These are phyloP conservation scores for Pontederia paniculata DNA, from an alignment of 176 grass and related monocot genomes.

Conservation along the genomic window DNA sequence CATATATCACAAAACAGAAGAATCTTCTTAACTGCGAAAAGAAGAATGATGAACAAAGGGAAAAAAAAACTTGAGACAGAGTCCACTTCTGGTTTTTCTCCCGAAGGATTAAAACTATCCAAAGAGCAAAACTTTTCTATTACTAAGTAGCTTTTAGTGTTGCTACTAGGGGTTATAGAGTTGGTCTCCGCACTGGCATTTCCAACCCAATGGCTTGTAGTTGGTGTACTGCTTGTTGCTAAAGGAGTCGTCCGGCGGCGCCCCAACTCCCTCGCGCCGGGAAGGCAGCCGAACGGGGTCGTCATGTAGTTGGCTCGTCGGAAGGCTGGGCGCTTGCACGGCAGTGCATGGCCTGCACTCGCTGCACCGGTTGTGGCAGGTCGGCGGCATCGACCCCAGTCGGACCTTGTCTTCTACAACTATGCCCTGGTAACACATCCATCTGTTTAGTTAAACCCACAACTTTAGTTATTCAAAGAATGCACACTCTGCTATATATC, in stretches of 20 bases:
- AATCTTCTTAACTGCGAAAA: too few relatives aligned
- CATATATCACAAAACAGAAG: too few relatives aligned
- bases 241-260: neutral
- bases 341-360: conserved; percentile 58
- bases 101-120: too few relatives aligned
- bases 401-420: conserved; percentile 38
- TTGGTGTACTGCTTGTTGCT: conserved; percentile 26
- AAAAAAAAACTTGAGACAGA: too few relatives aligned
- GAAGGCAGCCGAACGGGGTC: neutral
- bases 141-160: too few relatives aligned
- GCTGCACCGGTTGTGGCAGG: conserved; percentile 61
- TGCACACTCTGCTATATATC: too few relatives aligned
- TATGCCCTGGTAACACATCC: neutral
- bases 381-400: conserved; percentile 72
- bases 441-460: too few relatives aligned
- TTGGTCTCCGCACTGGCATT: conserved; percentile 60
- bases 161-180: conserved; percentile 36
- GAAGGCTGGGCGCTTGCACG: conserved; percentile 51
- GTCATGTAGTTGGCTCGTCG: neutral
- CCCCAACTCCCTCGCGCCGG: neutral
- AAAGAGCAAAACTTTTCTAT: too few relatives aligned
- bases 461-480: neutral
- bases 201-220: conserved; percentile 79
- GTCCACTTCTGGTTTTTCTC: too few relatives aligned
- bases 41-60: too few relatives aligned